Evolutionary conservation across 345 rosid genomes (phyloP).

Genomic region (Boechera divaricarpa): DNA sequence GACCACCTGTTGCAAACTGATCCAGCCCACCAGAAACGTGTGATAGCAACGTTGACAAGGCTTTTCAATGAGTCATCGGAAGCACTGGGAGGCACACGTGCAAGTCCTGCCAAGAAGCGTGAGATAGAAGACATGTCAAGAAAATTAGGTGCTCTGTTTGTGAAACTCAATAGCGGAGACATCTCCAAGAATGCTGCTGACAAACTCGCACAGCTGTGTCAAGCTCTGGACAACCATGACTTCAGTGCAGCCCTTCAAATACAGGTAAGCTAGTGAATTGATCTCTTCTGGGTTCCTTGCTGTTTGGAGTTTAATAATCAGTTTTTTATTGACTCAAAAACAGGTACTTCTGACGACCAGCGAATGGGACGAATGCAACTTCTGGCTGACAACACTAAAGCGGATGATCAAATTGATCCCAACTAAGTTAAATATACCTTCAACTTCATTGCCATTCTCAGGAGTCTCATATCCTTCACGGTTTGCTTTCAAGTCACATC

Average conservation of each 20-base stretch:
- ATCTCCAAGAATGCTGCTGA: slow-evolving; percentile 91
- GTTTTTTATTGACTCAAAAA: slow-evolving; percentile 1
- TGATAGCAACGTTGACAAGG: slow-evolving; percentile 78
- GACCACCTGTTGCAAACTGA: slow-evolving; percentile 33
- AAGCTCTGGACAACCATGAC: slow-evolving; percentile 82
- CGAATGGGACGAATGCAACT: slow-evolving; percentile 99
- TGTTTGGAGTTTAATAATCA: neutral
- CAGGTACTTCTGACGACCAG: slow-evolving; percentile 93
- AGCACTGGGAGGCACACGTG: slow-evolving; percentile 92
- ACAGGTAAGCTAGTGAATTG: slow-evolving; percentile 59
- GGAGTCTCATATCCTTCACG: no score
- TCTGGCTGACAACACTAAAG: slow-evolving; percentile 91
- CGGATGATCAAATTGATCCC: slow-evolving; percentile 69
- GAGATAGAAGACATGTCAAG: slow-evolving; percentile 96
- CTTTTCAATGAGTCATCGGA: slow-evolving; percentile 96
- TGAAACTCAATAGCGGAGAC: slow-evolving; percentile 88
- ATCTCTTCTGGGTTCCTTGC: neutral
- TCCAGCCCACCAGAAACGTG: slow-evolving; percentile 79
- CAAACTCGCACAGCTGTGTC: slow-evolving; percentile 88
- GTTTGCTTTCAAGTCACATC: neutral
- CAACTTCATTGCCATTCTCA: no score
- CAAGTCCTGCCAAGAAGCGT: slow-evolving; percentile 85
- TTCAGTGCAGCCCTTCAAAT: slow-evolving; percentile 82
- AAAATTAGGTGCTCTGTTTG: slow-evolving; percentile 92
- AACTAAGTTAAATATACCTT: no score